Base-by-base conservation (phyloP, 768 basidiomycete genomes). In the Krasilnikovozyma curviuscula region DNA sequence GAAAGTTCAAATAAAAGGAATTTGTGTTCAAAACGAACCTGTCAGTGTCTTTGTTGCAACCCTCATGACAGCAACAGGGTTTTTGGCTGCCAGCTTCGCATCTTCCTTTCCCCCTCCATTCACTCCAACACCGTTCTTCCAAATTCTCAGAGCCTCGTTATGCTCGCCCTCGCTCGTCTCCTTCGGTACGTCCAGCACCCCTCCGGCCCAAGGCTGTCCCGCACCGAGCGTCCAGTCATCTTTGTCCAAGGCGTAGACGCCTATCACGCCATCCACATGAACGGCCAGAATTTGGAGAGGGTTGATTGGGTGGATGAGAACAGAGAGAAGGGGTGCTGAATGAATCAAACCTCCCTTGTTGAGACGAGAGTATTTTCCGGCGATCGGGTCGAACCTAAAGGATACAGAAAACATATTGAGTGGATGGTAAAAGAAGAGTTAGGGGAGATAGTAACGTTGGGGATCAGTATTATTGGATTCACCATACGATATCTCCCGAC, bases 401-500 rank as follows among this genome's bases (percentile, higher is more conserved):
- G 14, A 30, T 56, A 48, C 50, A 29, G 39, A 29, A 37, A 6
- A 35, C 23, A 14, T 18, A 4, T 37, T 5, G 4, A 37, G 18
- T 37, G 35, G 23, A 12, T 37, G 18, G 35, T n/a, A 28, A 27
- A 31, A 40, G 10, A 3, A 23, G 16, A 86, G 29, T 81, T 77
- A 18, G 75, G 77, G 21, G 74, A 72, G 53, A 85, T 77, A 14
- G 81, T 81, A 63, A 50, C 49, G 50, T 31, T 56, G 14, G 32
- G 19, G 38, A 25, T 46, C 7, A 49, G 21, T 39, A 29, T 37
- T 24, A 42, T 14, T 19, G 18, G n/a, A 27, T 10, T 18, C 3
- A 82, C 93, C 93, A 97, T 41, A 97, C 67, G 31, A 98, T 69
- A 66, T 98, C 93, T n/a, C 93, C 93, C 0, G 88, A 83, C 53